Evolutionary conservation across 2,329 filamentous ascomycete genomes (phyloP).

Genomic region (Purpureocillium lavendulum): DNA sequence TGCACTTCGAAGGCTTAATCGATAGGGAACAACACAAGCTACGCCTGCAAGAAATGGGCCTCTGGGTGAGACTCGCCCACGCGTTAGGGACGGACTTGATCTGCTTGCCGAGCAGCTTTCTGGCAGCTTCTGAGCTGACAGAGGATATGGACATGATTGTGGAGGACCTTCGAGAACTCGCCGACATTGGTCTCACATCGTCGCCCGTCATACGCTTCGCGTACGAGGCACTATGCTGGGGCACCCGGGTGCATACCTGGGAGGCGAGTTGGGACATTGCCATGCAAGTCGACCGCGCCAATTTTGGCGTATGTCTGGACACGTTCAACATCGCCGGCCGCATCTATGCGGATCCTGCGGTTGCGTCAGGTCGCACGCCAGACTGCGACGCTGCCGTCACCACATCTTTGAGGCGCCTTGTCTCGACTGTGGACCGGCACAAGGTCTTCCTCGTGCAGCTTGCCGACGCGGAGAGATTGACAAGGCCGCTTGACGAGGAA

Average conservation of each 20-base stretch:
- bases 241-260: constrained; percentile 63
- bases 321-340: constrained; percentile 69
- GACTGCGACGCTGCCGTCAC: constrained; percentile 47
- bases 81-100: constrained; percentile 63
- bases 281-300: constrained; percentile 52
- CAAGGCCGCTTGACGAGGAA: constrained; percentile 46
- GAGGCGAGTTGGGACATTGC: constrained; percentile 64
- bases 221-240: constrained; percentile 68
- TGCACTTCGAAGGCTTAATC: constrained; percentile 66
- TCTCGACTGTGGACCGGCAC: constrained; percentile 44
- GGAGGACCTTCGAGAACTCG: constrained; percentile 53
- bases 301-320: constrained; percentile 71
- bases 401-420: constrained; percentile 45
- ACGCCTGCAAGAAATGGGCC: constrained; percentile 52
- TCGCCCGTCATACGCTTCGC: constrained; percentile 55
- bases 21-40: constrained; percentile 50
- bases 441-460: constrained; percentile 73
- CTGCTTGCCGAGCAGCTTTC: constrained; percentile 65
- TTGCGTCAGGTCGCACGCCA: constrained; percentile 37
- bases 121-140: constrained; percentile 37
- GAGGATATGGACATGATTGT: constrained; percentile 47
- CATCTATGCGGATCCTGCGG: constrained; percentile 61
- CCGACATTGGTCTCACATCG: constrained; percentile 55
- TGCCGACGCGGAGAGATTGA: constrained; percentile 61
- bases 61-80: constrained; percentile 62